Conservation (phyloP, 164 flowering plant genomes). For the Nelumbo lutea region DNA sequence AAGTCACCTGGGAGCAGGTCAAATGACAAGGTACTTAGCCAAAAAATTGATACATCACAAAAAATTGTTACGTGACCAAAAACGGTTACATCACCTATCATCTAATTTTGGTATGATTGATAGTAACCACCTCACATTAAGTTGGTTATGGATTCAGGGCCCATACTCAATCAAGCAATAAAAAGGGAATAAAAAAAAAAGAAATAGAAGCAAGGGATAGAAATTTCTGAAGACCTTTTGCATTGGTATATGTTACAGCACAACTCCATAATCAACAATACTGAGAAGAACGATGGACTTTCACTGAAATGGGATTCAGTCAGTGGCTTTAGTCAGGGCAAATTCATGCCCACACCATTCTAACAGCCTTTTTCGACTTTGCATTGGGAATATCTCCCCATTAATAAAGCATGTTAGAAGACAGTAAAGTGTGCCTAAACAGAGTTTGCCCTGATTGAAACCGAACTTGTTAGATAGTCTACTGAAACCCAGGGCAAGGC, state of each 20-base stretch:
- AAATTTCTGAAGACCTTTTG: conserved; percentile 14
- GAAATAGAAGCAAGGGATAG: conserved; percentile 1
- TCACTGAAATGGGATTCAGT: not conserved
- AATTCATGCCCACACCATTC: too few relatives aligned
- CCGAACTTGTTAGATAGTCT: conserved; percentile 43
- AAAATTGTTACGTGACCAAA: too few relatives aligned
- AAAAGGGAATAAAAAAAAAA: conserved; percentile 9
- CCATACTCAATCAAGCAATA: conserved; percentile 15
- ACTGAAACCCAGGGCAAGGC: conserved; percentile 74
- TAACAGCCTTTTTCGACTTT: too few relatives aligned
- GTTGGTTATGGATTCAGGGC: not conserved
- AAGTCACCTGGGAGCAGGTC: too few relatives aligned
- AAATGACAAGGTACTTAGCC: too few relatives aligned
- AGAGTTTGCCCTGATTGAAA: too few relatives aligned
- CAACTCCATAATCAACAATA: conserved; percentile 3
- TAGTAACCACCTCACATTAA: too few relatives aligned
- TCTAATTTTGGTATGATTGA: too few relatives aligned
- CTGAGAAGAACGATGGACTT: not conserved
- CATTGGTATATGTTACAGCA: conserved; percentile 18
- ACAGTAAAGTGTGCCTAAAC: conserved; percentile 43
- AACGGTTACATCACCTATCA: too few relatives aligned
- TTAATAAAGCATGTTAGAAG: conserved; percentile 33
- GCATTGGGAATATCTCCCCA: too few relatives aligned
- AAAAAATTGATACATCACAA: too few relatives aligned
- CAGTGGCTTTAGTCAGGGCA: too few relatives aligned